Base-by-base conservation (phyloP, 768 basidiomycete genomes). In the Paxillus involutus region DNA sequence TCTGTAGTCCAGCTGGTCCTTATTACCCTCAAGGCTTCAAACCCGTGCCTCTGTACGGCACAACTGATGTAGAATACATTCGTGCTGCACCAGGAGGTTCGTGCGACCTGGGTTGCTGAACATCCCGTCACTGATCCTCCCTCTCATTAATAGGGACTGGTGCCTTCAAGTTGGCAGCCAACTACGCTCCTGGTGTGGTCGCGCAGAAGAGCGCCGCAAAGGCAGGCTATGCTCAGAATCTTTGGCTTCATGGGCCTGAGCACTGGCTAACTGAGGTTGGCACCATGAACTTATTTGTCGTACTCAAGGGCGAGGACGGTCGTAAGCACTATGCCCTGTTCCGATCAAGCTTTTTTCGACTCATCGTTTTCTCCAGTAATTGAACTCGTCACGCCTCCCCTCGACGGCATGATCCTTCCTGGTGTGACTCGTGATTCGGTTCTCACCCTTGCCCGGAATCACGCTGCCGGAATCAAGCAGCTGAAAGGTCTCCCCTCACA, bases 261-360 rank as follows among this genome's bases (percentile, higher is more conserved):
- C 75, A 80, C 57, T 65, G 75, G 56, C 62, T 81, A 46, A 83
- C 80, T 4, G 81, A 81, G 67, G 92, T 93, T 40, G 94, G 94
- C 40, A 93, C 92, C 1, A 95, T 95, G 94, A 96, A 96, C 71
- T 72, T 94, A 68, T 95, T 95, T 57, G 83, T 88, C 42, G 90
- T 86, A 4, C 84, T 94, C 71, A 83, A 81, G 67, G 80, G 77
- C 19, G 78, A 81, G 17, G 82, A 89, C 62, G 89, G 89, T 45
- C 74, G 87, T 85, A 49, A 53, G 77, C 57, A 30, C 50, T 24
- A 4, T 48, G 11, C 40, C 54, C 26, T 30, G 42, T 43, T 35
- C 9, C 17, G 8, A 12, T 10, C 2, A 36, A 24, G 33, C 21
- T 46, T 19, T 11, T 32, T 5, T 53, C 21, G 36, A 32, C 47